A percentile compares a stretch with the other conserved stretches of the same genome.
phyloP scores from a whole-genome alignment of 2,329 filamentous ascomycete species.

The Davidsoniella virescens region DNA sequence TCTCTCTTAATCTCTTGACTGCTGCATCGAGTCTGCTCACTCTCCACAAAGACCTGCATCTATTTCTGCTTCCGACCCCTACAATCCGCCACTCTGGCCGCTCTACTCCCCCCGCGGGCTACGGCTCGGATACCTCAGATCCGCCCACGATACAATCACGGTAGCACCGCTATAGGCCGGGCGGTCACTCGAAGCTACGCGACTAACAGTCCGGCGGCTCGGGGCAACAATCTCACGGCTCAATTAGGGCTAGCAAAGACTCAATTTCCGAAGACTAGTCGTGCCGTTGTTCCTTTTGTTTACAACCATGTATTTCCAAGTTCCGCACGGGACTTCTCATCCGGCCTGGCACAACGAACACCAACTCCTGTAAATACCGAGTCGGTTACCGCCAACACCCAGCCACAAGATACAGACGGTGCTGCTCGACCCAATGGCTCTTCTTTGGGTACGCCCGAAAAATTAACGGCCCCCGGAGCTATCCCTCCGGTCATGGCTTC shows the following conservation, averaged over 20 bases:
- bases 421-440: too few species aligned
- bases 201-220: background rate
- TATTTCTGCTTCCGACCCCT: background rate
- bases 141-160: conserved; percentile 12
- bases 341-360: too few species aligned
- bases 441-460: too few species aligned
- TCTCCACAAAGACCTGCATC: background rate
- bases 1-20: too few species aligned
- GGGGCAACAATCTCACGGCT: background rate
- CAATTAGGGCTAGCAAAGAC: background rate
- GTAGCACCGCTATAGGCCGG: conserved; percentile 13
- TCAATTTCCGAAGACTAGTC: too few species aligned
- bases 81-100: conserved; percentile 13
- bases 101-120: conserved; percentile 13
- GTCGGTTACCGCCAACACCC: too few species aligned
- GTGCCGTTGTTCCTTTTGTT: background rate
- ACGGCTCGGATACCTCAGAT: conserved; percentile 15
- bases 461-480: background rate
- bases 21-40: background rate
- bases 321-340: background rate
- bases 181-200: conserved; percentile 8
- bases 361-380: too few species aligned
- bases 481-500: conserved; percentile 5
- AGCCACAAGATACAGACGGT: too few species aligned
- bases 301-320: background rate